Evolutionary conservation across 371 early-diverging fungal genomes (phyloP).

Genomic region (Batkoa obscura): DNA sequence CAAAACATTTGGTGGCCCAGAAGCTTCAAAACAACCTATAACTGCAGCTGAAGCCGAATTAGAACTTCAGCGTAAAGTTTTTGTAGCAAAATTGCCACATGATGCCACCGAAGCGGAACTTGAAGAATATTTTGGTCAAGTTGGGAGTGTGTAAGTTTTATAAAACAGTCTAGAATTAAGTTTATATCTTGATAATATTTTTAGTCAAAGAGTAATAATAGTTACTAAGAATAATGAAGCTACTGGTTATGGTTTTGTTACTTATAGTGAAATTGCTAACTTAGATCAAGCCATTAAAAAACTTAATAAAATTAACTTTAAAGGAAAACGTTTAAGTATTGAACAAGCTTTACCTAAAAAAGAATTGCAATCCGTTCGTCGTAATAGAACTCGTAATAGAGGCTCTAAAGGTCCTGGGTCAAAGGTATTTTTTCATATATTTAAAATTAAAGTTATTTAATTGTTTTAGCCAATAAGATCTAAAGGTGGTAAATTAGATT

Average conservation of each 20-base stretch:
- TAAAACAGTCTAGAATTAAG: too few relatives aligned
- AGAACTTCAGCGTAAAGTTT: not conserved
- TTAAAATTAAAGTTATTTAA: too few relatives aligned
- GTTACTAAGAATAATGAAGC: not conserved
- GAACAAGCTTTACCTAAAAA: not conserved
- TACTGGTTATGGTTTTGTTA: not conserved
- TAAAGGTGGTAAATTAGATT: too few relatives aligned
- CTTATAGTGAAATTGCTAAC: not conserved
- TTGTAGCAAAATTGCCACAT: not conserved
- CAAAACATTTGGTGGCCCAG: too few relatives aligned
- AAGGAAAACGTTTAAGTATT: not conserved
- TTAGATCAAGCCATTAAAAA: not conserved
- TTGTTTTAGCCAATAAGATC: too few relatives aligned
- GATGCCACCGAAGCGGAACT: not conserved
- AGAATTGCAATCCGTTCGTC: not conserved
- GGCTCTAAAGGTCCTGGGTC: not conserved
- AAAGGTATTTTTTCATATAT: too few relatives aligned
- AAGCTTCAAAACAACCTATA: not conserved
- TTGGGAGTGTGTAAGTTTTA: not conserved
- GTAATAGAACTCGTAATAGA: not conserved
- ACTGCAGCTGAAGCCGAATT: not conserved
- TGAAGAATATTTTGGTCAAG: not conserved
- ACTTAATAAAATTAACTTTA: not conserved
- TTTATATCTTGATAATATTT: too few relatives aligned
- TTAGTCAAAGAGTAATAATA: not conserved